Base-by-base conservation (phyloP, 164 flowering plant species). In the Umbellularia californica region DNA sequence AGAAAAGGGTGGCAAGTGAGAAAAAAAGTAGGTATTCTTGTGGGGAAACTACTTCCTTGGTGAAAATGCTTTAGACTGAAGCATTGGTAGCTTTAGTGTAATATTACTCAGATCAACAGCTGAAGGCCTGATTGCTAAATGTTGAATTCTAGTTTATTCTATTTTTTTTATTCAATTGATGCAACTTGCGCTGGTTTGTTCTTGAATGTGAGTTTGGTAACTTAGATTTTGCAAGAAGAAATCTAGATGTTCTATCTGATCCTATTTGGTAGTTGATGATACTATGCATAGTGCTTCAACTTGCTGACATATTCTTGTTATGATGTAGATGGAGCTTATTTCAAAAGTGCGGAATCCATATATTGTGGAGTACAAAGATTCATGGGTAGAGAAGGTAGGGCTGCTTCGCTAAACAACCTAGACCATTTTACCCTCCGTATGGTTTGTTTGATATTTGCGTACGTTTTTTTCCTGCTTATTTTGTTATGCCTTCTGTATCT, bases 381-480 rank as follows among this genome's bases (percentile, higher is more conserved):
- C 99, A 20, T 96, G 99, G 99, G 98, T 96, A n/a, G 99, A 96
- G 78, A 96, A 87, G 95, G 99, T 96, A 50, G 70, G 83, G 62
- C 2, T 55, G 60, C 47, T 55, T 55, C 13, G 60, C 20, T 3
- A 55, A 14, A 55, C 60, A 55, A 20, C n/a, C 13, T 55, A 3
- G 19, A 55, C 5, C 60, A 55, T 13, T 20, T 55, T 20, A 3
- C 60, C 60, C 60, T 55, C 60, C 20, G 1, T 14, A 2, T 55
- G 60, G 10, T 55, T 55, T 55, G 60, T 55, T 55, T 55, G 60
- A 55, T 55, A 19, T 55, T 55, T 55, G n/a, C 20, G 4, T 1
- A 55, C 4, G 19, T 55, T 19, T 14, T 19, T 55, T 14, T 17
- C 60, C 17, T 14, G 60, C 20, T 55, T 55, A 55, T 55, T 55